Percentiles rank a stretch among this genome's conserved stretches.
Conservation (phyloP, 495 filamentous ascomycete species). For the Sordaria brevicollis region DNA sequence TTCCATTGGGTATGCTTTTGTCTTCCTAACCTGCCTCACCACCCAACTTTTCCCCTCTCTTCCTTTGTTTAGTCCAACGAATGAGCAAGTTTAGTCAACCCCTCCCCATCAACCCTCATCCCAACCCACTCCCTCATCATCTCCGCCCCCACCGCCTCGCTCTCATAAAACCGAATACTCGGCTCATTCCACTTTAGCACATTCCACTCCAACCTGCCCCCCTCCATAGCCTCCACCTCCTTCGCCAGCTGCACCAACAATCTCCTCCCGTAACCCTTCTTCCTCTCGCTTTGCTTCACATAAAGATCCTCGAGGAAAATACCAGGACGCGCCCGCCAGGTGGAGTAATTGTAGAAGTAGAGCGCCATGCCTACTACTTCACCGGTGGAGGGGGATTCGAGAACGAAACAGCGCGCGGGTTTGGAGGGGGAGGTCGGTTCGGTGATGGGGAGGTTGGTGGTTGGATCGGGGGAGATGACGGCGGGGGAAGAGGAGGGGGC, state of each 20-base stretch:
- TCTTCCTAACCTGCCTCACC: neutral
- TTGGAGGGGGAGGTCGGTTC: conserved; percentile 30
- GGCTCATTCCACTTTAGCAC: conserved; percentile 89
- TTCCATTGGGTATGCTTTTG: too few species aligned
- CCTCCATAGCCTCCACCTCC: conserved; percentile 60
- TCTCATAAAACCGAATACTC: conserved; percentile 77
- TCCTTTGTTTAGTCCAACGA: conserved; percentile 22
- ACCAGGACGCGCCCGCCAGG: conserved; percentile 77
- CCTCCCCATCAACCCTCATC: conserved; percentile 78
- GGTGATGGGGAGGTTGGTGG: conserved; percentile 24
- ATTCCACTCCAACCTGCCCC: conserved; percentile 80
- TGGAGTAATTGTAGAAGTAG: conserved; percentile 55
- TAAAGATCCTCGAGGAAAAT: conserved; percentile 95
- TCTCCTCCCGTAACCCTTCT: conserved; percentile 67
- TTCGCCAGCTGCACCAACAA: conserved; percentile 67
- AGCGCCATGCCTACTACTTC: conserved; percentile 45
- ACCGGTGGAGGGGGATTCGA: conserved; percentile 26
- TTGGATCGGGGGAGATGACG: conserved; percentile 17
- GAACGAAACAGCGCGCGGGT: conserved; percentile 37
- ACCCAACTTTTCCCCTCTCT: neutral
- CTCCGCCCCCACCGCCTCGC: conserved; percentile 56
- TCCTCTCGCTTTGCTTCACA: conserved; percentile 58
- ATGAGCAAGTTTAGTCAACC: conserved; percentile 49
- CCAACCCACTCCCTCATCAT: conserved; percentile 79
- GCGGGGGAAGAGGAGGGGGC: conserved; percentile 36